A percentile compares a stretch with the other conserved stretches of the same genome.
phyloP scores from a whole-genome alignment of 352 stramenopile species.

The Pythium guiyangense region DNA sequence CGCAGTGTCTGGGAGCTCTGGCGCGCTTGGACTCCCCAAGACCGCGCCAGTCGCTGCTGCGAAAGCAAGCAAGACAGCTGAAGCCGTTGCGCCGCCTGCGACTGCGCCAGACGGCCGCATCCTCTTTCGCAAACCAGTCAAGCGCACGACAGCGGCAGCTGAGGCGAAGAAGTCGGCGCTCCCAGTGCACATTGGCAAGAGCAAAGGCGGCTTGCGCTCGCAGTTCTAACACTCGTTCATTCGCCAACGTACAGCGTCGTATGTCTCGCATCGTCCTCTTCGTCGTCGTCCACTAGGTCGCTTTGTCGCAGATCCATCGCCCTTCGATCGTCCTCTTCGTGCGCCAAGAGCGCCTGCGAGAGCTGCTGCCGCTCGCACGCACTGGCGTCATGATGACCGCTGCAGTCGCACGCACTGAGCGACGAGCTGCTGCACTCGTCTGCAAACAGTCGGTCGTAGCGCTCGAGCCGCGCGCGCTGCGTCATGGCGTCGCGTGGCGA shows the following conservation, averaged over 20 bases:
- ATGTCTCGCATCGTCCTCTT: background rate
- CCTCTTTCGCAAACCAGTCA: slow-evolving; percentile 63
- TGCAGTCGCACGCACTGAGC: too few species aligned
- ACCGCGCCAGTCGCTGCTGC: slow-evolving; percentile 8
- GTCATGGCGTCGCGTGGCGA: background rate
- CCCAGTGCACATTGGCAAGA: slow-evolving; percentile 81
- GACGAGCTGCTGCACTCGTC: too few species aligned
- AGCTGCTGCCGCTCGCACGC: too few species aligned
- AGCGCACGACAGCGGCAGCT: slow-evolving; percentile 16
- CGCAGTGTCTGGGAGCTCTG: slow-evolving; percentile 62
- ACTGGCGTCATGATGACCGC: too few species aligned
- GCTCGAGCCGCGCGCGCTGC: too few species aligned
- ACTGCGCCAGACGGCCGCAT: slow-evolving; percentile 49
- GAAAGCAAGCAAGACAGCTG: slow-evolving; percentile 15
- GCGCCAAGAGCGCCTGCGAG: too few species aligned
- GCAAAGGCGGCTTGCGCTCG: slow-evolving; percentile 70
- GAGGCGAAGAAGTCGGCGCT: slow-evolving; percentile 44
- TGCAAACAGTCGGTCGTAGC: too few species aligned
- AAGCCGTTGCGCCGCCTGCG: slow-evolving; percentile 12
- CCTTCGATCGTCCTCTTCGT: too few species aligned
- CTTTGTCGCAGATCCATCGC: too few species aligned
- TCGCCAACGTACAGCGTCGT: background rate
- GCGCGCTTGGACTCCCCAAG: slow-evolving; percentile 56
- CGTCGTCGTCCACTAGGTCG: background rate
- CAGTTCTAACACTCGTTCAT: slow-evolving; percentile 32